These are phyloP conservation scores for Podosphaera fusca DNA, from an alignment of 2,329 filamentous ascomycete genomes.

Conservation along the genomic window DNA sequence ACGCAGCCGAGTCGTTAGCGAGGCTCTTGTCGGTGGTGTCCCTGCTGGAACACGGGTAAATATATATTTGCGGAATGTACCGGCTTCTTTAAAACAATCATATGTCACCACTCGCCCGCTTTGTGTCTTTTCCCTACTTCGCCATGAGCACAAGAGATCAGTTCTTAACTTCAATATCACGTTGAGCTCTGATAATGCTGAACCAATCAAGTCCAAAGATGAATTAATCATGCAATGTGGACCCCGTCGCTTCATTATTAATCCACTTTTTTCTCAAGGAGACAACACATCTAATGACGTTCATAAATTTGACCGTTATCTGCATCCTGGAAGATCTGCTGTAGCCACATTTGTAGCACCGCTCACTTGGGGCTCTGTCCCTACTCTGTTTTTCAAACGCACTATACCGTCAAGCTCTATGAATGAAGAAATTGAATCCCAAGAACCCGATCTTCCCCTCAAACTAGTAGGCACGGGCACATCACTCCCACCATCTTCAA, in stretches of 20 bases:
- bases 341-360: conserved; percentile 81
- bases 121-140: conserved; percentile 63
- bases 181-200: conserved; percentile 51
- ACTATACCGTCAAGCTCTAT: conserved; percentile 21
- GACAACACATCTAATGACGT: conserved; percentile 89
- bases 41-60: conserved; percentile 62
- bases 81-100: conserved; percentile 27
- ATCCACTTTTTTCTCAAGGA: conserved; percentile 73
- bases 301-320: conserved; percentile 82
- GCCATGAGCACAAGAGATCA: conserved; percentile 88
- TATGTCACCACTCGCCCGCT: conserved; percentile 36
- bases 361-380: conserved; percentile 79
- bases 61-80: conserved; percentile 44
- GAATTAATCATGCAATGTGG: conserved; percentile 83
- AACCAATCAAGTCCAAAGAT: conserved; percentile 73
- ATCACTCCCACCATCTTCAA: conserved; percentile 51
- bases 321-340: conserved; percentile 75
- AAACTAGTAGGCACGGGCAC: conserved; percentile 73
- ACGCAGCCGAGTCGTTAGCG: conserved; percentile 50
- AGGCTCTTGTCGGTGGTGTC: conserved; percentile 75
- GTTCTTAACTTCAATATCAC: conserved; percentile 77
- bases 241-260: conserved; percentile 63
- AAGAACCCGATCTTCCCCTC: conserved; percentile 23
- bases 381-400: conserved; percentile 67
- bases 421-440: conserved; percentile 22